Evolutionary conservation across 345 rosid species (phyloP).

Genomic region (Erodium maritimum): DNA sequence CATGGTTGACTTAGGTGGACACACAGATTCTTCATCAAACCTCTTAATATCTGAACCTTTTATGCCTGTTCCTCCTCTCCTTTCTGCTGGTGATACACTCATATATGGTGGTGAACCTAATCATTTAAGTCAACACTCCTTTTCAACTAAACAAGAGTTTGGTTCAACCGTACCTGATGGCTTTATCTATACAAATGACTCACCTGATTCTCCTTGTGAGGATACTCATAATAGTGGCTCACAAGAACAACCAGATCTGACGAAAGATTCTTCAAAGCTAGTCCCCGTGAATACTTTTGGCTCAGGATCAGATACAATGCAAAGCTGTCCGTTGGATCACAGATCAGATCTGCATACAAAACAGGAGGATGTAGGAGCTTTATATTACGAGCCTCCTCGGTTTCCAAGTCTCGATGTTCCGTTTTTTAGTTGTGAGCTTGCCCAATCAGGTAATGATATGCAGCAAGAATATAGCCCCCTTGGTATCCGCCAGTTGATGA

Average conservation of each 20-base stretch:
- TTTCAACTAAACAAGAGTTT: slow-evolving; percentile 29
- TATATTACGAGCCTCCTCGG: slow-evolving; percentile 29
- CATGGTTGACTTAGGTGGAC: slow-evolving; percentile 24
- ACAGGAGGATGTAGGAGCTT: slow-evolving; percentile 15
- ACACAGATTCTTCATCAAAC: slow-evolving; percentile 25
- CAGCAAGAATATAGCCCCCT: slow-evolving; percentile 33
- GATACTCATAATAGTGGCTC: slow-evolving; percentile 21
- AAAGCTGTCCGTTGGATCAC: slow-evolving; percentile 28
- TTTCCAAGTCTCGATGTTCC: slow-evolving; percentile 27
- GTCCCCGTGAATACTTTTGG: slow-evolving; percentile 36
- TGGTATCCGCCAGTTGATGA: slow-evolving; percentile 28
- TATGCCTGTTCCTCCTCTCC: slow-evolving; percentile 19
- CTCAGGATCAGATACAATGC: slow-evolving; percentile 1
- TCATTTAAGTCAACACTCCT: slow-evolving; percentile 27
- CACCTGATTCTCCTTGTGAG: slow-evolving; percentile 29
- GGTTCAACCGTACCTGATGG: slow-evolving; percentile 21
- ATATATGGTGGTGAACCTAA: slow-evolving; percentile 25
- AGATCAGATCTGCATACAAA: slow-evolving; percentile 17
- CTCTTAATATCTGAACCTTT: slow-evolving; percentile 32
- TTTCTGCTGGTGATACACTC: slow-evolving; percentile 23
- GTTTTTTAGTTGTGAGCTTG: slow-evolving; percentile 25
- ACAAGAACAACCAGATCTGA: slow-evolving; percentile 37
- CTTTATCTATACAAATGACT: slow-evolving; percentile 38
- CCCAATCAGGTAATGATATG: slow-evolving; percentile 20
- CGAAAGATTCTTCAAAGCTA: slow-evolving; percentile 47